These are phyloP conservation scores for Herpetomonas samuelpessoai DNA, from an alignment of 208 protist species.

Conservation along the genomic window DNA sequence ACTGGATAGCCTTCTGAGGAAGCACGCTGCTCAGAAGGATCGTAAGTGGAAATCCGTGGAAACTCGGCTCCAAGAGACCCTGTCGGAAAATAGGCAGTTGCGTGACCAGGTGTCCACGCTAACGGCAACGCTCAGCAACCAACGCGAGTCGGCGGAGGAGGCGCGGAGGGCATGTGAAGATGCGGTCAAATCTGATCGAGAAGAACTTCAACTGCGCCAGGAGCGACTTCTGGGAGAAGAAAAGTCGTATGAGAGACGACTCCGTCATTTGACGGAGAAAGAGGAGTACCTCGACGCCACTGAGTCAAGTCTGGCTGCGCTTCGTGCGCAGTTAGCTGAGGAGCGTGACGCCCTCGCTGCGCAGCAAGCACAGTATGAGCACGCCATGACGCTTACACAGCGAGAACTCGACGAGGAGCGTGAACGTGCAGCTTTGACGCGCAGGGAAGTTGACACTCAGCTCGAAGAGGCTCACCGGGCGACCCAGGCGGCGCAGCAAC, in stretches of 20 bases:
- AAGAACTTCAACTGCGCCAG: background rate
- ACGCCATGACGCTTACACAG: background rate
- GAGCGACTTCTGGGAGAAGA: background rate
- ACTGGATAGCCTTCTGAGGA: conserved; percentile 27
- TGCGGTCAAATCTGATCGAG: background rate
- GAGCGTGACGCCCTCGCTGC: background rate
- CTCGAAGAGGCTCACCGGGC: conserved; percentile 1
- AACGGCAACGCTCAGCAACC: conserved; percentile 1
- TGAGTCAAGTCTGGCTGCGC: background rate
- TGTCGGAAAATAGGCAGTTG: conserved; percentile 2
- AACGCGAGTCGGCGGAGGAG: background rate
- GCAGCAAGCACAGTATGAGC: background rate
- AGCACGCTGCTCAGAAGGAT: conserved; percentile 27
- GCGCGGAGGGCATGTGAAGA: background rate
- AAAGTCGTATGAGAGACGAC: background rate
- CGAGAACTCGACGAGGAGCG: background rate
- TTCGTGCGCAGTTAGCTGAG: background rate
- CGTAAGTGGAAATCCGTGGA: conserved; percentile 20
- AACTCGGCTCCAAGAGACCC: conserved; percentile 6
- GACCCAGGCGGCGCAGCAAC: background rate
- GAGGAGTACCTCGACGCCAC: conserved; percentile 5
- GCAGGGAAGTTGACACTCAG: background rate
- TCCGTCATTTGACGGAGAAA: background rate
- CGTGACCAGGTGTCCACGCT: conserved; percentile 1
- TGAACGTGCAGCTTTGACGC: background rate